These are phyloP conservation scores for Neofusicoccum sp. DNA, from an alignment of 2,329 filamentous ascomycete species.

Conservation along the genomic window DNA sequence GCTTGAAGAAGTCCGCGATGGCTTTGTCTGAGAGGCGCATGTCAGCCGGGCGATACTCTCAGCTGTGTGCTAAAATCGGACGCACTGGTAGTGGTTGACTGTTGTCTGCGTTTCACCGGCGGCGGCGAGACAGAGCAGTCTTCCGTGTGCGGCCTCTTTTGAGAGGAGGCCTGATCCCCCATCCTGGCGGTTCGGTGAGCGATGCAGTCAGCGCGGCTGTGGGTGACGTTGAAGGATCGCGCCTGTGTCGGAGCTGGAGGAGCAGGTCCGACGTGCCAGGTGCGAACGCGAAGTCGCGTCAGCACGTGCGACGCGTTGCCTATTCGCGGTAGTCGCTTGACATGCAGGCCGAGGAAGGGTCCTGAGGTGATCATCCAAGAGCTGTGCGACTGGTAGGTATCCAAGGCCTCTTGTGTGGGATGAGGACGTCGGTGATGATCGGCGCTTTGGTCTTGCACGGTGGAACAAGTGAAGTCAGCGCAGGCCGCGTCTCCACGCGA, in stretches of 20 bases:
- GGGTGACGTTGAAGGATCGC: background rate
- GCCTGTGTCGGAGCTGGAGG: background rate
- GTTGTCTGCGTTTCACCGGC: conserved; percentile 54
- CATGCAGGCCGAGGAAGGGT: background rate
- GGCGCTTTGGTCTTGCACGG: no score
- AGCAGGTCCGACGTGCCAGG: background rate
- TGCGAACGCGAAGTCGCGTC: conserved; percentile 28
- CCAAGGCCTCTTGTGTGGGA: background rate
- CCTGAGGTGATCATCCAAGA: background rate
- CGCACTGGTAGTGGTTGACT: conserved; percentile 55
- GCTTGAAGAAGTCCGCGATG: conserved; percentile 84
- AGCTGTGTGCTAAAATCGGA: conserved; percentile 4
- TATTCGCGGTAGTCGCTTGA: background rate
- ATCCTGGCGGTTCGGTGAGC: background rate
- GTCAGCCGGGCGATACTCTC: background rate
- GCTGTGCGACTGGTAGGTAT: background rate
- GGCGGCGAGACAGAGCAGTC: conserved; percentile 56
- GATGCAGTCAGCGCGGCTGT: background rate
- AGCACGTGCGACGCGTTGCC: conserved; percentile 29
- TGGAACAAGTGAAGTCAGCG: no score
- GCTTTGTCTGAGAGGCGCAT: conserved; percentile 54
- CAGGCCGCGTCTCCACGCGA: no score
- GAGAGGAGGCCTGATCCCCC: conserved; percentile 13
- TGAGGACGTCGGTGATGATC: no score
- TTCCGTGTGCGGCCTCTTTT: conserved; percentile 39